Evolutionary conservation across 345 rosid genomes (phyloP).

Genomic region (Draba incana): DNA sequence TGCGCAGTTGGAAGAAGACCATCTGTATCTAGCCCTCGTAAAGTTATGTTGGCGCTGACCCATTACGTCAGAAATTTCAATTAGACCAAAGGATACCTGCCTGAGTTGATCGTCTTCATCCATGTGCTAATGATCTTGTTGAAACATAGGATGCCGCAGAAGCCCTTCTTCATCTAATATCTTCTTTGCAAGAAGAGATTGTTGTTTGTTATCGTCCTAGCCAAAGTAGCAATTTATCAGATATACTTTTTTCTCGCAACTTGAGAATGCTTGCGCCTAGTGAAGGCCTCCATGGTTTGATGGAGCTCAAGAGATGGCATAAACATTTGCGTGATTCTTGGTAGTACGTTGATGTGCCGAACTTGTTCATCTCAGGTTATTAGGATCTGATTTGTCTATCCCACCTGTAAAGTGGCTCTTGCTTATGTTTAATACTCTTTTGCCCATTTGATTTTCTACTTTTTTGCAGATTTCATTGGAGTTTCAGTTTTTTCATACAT

Average conservation of each 20-base stretch:
- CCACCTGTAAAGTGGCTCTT: not conserved
- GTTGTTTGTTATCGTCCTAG: constrained; percentile 54
- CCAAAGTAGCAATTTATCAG: constrained; percentile 49
- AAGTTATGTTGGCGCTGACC: constrained; percentile 75
- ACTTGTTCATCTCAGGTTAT: constrained; percentile 73
- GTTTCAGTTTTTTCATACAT: constrained; percentile 81
- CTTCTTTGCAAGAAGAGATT: constrained; percentile 78
- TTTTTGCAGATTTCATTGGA: constrained; percentile 77
- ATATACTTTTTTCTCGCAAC: constrained; percentile 48
- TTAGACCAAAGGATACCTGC: constrained; percentile 65
- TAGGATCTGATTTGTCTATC: not conserved
- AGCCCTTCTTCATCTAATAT: constrained; percentile 82
- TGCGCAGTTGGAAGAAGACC: constrained; percentile 41
- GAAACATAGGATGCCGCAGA: constrained; percentile 79
- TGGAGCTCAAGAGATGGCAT: constrained; percentile 76
- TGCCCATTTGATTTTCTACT: not conserved
- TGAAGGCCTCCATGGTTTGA: constrained; percentile 37
- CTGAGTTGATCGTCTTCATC: not conserved
- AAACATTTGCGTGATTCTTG: constrained; percentile 64
- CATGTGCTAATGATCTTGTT: constrained; percentile 2
- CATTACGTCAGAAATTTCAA: constrained; percentile 61
- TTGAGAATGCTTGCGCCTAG: constrained; percentile 55
- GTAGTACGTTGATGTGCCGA: constrained; percentile 69
- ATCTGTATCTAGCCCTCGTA: constrained; percentile 59
- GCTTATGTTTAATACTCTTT: no score